Conservation (phyloP, 352 stramenopile species). For the Pythium angustatum region DNA sequence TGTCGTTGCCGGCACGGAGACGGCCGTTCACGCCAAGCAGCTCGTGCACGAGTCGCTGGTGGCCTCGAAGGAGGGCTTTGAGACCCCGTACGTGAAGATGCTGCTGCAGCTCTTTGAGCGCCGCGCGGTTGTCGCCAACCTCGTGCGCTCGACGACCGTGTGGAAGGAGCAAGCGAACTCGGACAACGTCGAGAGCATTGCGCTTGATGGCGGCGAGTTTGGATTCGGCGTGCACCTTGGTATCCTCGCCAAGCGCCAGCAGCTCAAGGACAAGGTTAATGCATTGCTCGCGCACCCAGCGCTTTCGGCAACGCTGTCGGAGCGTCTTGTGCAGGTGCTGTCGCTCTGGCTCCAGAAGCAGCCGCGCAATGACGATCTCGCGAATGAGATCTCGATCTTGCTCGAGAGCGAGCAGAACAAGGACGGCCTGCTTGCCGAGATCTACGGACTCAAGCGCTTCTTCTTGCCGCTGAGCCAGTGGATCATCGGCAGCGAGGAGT, state of each 20-base stretch:
- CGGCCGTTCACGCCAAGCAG: constrained; percentile 35
- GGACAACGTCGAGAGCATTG: constrained; percentile 33
- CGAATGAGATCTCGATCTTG: constrained; percentile 64
- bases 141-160: constrained; percentile 64
- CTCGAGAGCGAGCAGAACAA: constrained; percentile 62
- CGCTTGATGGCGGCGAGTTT: constrained; percentile 69
- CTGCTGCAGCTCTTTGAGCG: constrained; percentile 73
- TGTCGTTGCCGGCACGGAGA: constrained; percentile 40
- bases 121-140: constrained; percentile 69
- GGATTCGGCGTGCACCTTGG: constrained; percentile 72
- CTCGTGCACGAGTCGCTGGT: constrained; percentile 54
- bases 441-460: constrained; percentile 56
- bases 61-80: constrained; percentile 58
- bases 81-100: constrained; percentile 81
- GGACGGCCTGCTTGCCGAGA: constrained; percentile 42
- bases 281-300: constrained; percentile 37
- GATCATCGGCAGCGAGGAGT: constrained; percentile 80
- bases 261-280: constrained; percentile 66
- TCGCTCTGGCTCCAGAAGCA: constrained; percentile 50
- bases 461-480: constrained; percentile 76
- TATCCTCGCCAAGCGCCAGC: constrained; percentile 67
- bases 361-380: constrained; percentile 57
- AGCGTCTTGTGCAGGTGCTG: constrained; percentile 52
- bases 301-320: constrained; percentile 35
- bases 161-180: constrained; percentile 60